These are phyloP conservation scores for Sugiyamaella boreocaroliniensis DNA, from an alignment of 805 yeast species.

Conservation along the genomic window DNA sequence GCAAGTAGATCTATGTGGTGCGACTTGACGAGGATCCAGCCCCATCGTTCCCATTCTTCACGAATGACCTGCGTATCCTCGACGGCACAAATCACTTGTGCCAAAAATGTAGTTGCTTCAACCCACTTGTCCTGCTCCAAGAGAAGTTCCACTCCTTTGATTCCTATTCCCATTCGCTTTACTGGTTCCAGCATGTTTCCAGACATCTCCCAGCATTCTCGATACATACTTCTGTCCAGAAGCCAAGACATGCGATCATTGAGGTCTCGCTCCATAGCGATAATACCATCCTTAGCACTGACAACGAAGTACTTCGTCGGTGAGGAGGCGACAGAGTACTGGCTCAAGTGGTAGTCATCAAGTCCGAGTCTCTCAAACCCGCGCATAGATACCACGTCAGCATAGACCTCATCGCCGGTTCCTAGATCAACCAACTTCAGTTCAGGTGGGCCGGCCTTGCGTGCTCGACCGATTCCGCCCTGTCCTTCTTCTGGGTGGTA, in stretches of 20 bases:
- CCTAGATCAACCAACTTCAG: constrained; percentile 57
- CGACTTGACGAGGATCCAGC: constrained; percentile 44
- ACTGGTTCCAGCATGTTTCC: constrained; percentile 44
- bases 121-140: constrained; percentile 44
- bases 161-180: constrained; percentile 55
- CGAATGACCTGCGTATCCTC: constrained; percentile 12
- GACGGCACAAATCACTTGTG: constrained; percentile 32
- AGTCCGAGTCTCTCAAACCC: constrained; percentile 54
- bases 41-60: constrained; percentile 61
- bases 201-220: constrained; percentile 76
- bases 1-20: constrained; percentile 44
- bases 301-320: constrained; percentile 53
- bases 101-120: constrained; percentile 47
- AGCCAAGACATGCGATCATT: constrained; percentile 73
- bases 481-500: constrained; percentile 23
- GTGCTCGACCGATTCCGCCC: constrained; percentile 28
- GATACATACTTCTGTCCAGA: constrained; percentile 43
- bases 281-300: constrained; percentile 75
- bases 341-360: constrained; percentile 72
- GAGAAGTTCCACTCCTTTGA: constrained; percentile 40
- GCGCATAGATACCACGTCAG: constrained; percentile 63
- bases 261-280: constrained; percentile 63
- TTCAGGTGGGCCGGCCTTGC: constrained; percentile 51
- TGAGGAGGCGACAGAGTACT: constrained; percentile 17
- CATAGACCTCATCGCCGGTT: constrained; percentile 66